Conservation (phyloP, 305 asterid species). For the Fraxinus sp. region DNA sequence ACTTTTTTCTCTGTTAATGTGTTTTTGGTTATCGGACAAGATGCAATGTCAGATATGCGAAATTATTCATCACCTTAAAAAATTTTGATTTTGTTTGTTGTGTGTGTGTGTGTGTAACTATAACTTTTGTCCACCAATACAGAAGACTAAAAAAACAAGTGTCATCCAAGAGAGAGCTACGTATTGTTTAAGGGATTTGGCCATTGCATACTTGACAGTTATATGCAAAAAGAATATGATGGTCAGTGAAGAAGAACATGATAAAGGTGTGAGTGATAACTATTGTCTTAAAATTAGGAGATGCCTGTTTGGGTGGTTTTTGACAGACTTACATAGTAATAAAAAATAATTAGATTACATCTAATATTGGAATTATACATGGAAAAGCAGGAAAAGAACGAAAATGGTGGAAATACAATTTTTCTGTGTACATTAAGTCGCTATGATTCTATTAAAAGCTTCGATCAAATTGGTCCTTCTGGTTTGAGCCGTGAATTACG, state of each 20-base stretch:
- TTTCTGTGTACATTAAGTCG: background rate
- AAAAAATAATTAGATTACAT: background rate
- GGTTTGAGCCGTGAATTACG: background rate
- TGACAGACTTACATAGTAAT: background rate
- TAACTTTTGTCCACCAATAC: background rate
- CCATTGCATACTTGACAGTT: background rate
- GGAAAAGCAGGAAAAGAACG: background rate
- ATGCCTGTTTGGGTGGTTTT: background rate
- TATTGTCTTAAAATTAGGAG: background rate
- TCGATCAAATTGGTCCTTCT: background rate
- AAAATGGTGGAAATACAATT: background rate
- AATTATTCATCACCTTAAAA: background rate
- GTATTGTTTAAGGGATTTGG: background rate
- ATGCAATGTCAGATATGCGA: background rate
- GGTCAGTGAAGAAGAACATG: background rate
- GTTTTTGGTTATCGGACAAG: background rate
- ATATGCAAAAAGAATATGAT: background rate
- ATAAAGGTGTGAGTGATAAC: background rate
- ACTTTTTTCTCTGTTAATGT: background rate
- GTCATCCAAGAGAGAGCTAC: background rate
- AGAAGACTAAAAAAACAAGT: background rate
- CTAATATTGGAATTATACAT: background rate
- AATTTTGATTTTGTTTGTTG: background rate
- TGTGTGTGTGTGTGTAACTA: background rate
- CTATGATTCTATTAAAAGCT: background rate